These are phyloP conservation scores for Ophioceras dolichostomum DNA, from an alignment of 2,329 filamentous ascomycete genomes.

Conservation along the genomic window DNA sequence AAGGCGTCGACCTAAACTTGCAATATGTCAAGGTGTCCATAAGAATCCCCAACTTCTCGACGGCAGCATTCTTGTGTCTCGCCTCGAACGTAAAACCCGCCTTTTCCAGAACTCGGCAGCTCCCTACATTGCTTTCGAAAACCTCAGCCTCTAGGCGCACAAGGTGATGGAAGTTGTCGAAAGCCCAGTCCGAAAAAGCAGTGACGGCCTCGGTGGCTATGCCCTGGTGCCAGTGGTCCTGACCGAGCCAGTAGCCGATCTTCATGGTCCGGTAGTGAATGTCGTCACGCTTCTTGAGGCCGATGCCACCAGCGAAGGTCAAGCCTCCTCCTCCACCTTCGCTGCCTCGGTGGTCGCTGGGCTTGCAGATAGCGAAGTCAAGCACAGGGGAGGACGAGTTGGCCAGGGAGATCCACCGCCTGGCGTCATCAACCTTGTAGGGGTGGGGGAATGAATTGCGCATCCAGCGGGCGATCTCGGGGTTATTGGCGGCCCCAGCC, in stretches of 20 bases:
- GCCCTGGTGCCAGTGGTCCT: constrained; percentile 31
- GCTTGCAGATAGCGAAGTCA: constrained; percentile 22
- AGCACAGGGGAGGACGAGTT: constrained; percentile 9
- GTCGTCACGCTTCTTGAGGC: constrained; percentile 22
- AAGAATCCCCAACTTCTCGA: neutral
- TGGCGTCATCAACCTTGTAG: constrained; percentile 27
- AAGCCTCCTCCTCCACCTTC: no score
- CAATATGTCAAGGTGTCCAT: neutral
- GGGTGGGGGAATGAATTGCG: constrained; percentile 32
- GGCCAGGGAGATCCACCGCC: constrained; percentile 14
- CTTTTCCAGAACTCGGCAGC: constrained; percentile 26
- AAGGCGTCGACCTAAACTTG: no score
- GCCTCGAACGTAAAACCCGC: constrained; percentile 32
- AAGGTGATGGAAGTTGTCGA: constrained; percentile 25
- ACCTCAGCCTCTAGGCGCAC: constrained; percentile 27
- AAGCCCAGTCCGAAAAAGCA: constrained; percentile 29
- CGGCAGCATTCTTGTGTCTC: neutral
- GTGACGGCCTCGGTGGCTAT: constrained; percentile 26
- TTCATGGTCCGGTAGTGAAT: constrained; percentile 30
- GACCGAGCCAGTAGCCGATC: constrained; percentile 35
- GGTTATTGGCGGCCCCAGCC: constrained; percentile 23
- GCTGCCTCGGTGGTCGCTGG: no score
- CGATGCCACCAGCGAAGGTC: constrained; percentile 26
- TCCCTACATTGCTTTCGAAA: constrained; percentile 25
- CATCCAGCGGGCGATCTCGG: constrained; percentile 23